Conservation (phyloP, 1,139 yeast genomes). For the Saccharomyces hybrid region DNA sequence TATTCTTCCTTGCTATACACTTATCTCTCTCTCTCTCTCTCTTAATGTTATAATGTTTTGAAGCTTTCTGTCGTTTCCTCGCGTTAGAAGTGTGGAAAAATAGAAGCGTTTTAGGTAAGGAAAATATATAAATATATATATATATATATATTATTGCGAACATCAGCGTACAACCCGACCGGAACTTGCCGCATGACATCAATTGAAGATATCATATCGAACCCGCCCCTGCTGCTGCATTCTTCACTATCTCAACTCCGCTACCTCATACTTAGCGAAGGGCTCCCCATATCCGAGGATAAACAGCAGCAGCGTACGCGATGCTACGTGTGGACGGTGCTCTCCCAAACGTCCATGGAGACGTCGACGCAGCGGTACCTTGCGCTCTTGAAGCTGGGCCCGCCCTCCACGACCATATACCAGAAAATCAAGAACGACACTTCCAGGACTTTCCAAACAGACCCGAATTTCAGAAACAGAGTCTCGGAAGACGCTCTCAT, state of each 20-base stretch:
- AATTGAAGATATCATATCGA: constrained; percentile 26
- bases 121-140: too few species aligned
- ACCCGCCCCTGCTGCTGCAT: constrained; percentile 42
- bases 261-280: constrained; percentile 71
- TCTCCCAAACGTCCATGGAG: constrained; percentile 57
- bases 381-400: constrained; percentile 49
- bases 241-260: constrained; percentile 73
- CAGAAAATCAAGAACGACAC: constrained; percentile 80
- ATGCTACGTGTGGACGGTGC: constrained; percentile 73
- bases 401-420: constrained; percentile 42
- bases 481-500: constrained; percentile 65
- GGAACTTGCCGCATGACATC: constrained; percentile 14
- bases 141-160: background rate
- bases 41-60: background rate
- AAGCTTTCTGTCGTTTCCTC: background rate
- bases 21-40: background rate
- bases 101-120: background rate
- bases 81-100: background rate
- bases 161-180: background rate
- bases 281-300: constrained; percentile 46
- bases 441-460: constrained; percentile 77
- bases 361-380: constrained; percentile 48
- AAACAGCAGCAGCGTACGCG: constrained; percentile 35
- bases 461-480: constrained; percentile 52
- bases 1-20: background rate